phyloP scores from a whole-genome alignment of 768 basidiomycete species.

The Psilocybe tampanensis region DNA sequence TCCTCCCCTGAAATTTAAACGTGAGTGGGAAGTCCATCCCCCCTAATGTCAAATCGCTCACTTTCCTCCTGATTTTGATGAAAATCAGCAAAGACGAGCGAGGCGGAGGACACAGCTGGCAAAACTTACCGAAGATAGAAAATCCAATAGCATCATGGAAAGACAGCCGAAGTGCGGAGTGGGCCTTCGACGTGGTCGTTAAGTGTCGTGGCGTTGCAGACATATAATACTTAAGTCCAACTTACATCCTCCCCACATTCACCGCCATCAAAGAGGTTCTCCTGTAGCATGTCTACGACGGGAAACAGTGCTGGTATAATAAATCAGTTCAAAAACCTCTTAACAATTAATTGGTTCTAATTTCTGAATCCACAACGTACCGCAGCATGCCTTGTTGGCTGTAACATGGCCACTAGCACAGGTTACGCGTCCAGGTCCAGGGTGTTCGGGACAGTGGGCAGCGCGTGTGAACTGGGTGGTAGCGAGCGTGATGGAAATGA shows the following conservation, averaged over 20 bases:
- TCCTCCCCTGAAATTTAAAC: no score
- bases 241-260: slow-evolving; percentile 34
- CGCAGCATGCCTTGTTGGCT: slow-evolving; percentile 24
- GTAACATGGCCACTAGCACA: slow-evolving; percentile 27
- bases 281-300: slow-evolving; percentile 13
- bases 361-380: slow-evolving; percentile 9
- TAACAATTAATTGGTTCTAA: background rate
- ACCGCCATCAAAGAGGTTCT: slow-evolving; percentile 12
- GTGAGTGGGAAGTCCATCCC: no score
- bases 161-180: slow-evolving; percentile 21
- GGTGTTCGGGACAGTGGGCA: slow-evolving; percentile 17
- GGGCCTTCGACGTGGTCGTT: no score
- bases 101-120: no score
- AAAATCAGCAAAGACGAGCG: no score
- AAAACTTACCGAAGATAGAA: slow-evolving; percentile 15
- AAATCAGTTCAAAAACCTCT: background rate
- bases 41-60: no score
- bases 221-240: no score
- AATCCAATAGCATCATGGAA: slow-evolving; percentile 27
- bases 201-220: no score
- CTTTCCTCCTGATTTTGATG: no score
- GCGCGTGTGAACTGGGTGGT: slow-evolving; percentile 12
- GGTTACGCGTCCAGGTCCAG: slow-evolving; percentile 23
- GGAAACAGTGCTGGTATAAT: slow-evolving; percentile 19
- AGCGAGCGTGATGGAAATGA: slow-evolving; percentile 12